Conservation (phyloP, 352 stramenopile species). For the Globisporangium cederbergense region DNA sequence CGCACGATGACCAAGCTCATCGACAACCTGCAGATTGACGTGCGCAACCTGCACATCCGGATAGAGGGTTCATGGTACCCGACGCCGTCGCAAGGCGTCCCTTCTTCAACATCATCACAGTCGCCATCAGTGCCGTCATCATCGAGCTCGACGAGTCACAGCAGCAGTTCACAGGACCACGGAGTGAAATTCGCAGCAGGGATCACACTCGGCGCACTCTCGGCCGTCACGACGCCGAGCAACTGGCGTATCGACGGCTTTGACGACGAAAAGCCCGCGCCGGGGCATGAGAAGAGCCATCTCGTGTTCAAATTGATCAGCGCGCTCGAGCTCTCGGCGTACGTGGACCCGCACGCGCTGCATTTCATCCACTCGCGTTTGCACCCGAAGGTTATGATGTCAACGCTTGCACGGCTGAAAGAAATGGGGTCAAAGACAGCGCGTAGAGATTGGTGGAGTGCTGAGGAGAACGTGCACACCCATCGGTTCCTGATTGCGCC, state of each 20-base stretch:
- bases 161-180: slow-evolving; percentile 10
- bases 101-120: slow-evolving; percentile 9
- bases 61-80: slow-evolving; percentile 77
- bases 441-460: slow-evolving; percentile 73
- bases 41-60: slow-evolving; percentile 84
- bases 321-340: slow-evolving; percentile 80
- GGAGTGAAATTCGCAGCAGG: slow-evolving; percentile 70
- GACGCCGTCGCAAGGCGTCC: slow-evolving; percentile 20
- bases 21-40: slow-evolving; percentile 88
- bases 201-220: slow-evolving; percentile 78
- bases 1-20: slow-evolving; percentile 89
- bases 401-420: slow-evolving; percentile 70
- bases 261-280: slow-evolving; percentile 35
- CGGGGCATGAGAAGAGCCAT: slow-evolving; percentile 35
- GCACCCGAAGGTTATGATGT: slow-evolving; percentile 73
- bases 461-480: slow-evolving; percentile 57
- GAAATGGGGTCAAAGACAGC: slow-evolving; percentile 73
- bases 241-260: slow-evolving; percentile 83
- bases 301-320: slow-evolving; percentile 89
- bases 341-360: slow-evolving; percentile 80
- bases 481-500: slow-evolving; percentile 83
- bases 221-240: slow-evolving; percentile 79
- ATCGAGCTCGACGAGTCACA: slow-evolving; percentile 12
- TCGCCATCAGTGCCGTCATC: slow-evolving; percentile 22
- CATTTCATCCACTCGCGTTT: slow-evolving; percentile 87